A percentile compares a stretch with the other conserved stretches of the same genome.
phyloP scores from a whole-genome alignment of 179 eudicot species.

The Monotropa hypopitys region DNA sequence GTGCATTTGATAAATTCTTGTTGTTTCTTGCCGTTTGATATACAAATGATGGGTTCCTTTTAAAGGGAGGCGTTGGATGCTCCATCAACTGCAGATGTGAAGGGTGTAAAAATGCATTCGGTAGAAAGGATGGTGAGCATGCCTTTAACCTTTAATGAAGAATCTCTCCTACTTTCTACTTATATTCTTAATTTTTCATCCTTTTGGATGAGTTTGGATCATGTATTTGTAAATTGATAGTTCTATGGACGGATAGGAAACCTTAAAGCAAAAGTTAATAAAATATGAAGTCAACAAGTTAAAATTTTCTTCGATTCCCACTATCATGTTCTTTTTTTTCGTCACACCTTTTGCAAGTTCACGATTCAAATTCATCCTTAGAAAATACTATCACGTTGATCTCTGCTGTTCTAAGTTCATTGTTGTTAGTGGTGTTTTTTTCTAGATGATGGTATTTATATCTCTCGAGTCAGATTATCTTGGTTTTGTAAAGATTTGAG shows the following conservation, averaged over 20 bases:
- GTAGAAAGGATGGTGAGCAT: conserved; percentile 82
- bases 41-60: conserved; percentile 3
- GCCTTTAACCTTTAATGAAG: neutral
- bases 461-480: neutral
- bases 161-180: neutral
- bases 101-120: conserved; percentile 92
- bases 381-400: neutral
- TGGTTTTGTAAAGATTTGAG: neutral
- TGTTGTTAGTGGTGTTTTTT: neutral
- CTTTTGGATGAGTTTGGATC: neutral
- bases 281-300: neutral
- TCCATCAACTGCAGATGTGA: conserved; percentile 88
- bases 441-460: no score
- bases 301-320: neutral
- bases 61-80: conserved; percentile 96
- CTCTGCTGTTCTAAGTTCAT: neutral
- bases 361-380: neutral
- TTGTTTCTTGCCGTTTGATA: conserved; percentile 6
- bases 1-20: neutral
- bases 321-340: neutral
- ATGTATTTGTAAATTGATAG: neutral
- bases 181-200: neutral
- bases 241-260: neutral
- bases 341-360: neutral
- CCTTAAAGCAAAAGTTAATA: neutral